These are phyloP conservation scores for Phanerochaete carnosa DNA, from an alignment of 768 basidiomycete genomes.

Conservation along the genomic window DNA sequence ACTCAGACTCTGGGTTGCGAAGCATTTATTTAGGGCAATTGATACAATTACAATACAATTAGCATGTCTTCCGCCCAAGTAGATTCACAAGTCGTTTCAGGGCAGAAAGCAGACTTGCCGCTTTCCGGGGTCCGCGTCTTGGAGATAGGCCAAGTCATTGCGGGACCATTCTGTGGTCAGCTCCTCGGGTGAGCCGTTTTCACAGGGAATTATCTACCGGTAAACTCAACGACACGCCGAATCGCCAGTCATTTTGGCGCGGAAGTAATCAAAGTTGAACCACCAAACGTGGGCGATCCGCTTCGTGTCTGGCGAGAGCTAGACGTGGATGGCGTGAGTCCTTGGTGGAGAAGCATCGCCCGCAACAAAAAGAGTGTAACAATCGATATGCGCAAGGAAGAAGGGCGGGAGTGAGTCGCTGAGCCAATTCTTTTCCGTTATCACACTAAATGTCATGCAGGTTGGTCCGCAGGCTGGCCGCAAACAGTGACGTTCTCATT, in stretches of 20 bases:
- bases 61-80: too few species aligned
- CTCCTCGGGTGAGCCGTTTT: slow-evolving; percentile 51
- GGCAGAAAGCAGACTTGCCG: slow-evolving; percentile 38
- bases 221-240: background rate
- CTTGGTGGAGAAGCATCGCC: slow-evolving; percentile 71
- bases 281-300: slow-evolving; percentile 61
- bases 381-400: slow-evolving; percentile 56
- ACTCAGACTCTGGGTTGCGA: too few species aligned
- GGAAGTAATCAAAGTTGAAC: slow-evolving; percentile 70
- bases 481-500: slow-evolving; percentile 61
- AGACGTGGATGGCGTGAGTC: slow-evolving; percentile 67
- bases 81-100: too few species aligned
- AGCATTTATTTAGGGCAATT: too few species aligned
- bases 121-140: slow-evolving; percentile 61
- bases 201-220: background rate
- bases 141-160: slow-evolving; percentile 69
- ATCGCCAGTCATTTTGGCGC: slow-evolving; percentile 61
- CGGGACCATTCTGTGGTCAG: slow-evolving; percentile 72
- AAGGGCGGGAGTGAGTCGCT: slow-evolving; percentile 46
- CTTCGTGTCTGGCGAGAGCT: slow-evolving; percentile 70
- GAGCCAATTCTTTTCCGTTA: background rate
- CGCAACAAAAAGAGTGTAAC: slow-evolving; percentile 75
- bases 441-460: slow-evolving; percentile 30
- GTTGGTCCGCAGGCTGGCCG: slow-evolving; percentile 56
- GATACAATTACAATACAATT: too few species aligned